Percentiles rank a stretch among this genome's conserved stretches.
Evolutionary conservation across 164 flowering plant genomes (phyloP).

Genomic region (Vitis amurensis): DNA sequence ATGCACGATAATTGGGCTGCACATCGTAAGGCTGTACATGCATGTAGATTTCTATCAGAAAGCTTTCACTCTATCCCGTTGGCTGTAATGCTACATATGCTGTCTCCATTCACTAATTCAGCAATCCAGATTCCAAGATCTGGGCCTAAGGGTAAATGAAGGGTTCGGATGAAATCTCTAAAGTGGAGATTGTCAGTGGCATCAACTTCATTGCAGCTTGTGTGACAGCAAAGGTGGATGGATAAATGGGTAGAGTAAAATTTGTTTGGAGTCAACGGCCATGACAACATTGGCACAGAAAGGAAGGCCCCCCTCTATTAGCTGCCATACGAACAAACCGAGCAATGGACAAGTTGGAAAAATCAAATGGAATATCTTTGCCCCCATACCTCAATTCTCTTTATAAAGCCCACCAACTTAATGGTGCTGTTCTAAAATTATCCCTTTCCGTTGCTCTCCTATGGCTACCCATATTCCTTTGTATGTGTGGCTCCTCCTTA

Average conservation of each 20-base stretch:
- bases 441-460: constrained; percentile 13
- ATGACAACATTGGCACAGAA: too few species aligned
- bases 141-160: neutral
- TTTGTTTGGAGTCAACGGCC: too few species aligned
- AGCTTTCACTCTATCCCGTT: neutral
- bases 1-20: too few species aligned
- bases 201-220: too few species aligned
- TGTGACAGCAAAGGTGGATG: too few species aligned
- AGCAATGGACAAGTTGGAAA: neutral
- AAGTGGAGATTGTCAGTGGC: too few species aligned
- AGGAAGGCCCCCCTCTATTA: too few species aligned
- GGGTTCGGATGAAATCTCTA: too few species aligned
- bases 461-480: constrained; percentile 23
- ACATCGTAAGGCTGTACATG: too few species aligned
- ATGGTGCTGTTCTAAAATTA: neutral
- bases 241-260: too few species aligned
- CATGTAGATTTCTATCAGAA: too few species aligned
- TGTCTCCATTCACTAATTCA: neutral
- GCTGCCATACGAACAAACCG: too few species aligned
- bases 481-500: constrained; percentile 10
- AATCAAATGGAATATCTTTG: constrained; percentile 1
- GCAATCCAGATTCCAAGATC: neutral
- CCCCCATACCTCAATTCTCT: constrained; percentile 13
- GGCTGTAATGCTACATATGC: neutral
- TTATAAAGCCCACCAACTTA: constrained; percentile 7